Base-by-base conservation (phyloP, 352 stramenopile genomes). In the Thraustochytrium sp. region DNA sequence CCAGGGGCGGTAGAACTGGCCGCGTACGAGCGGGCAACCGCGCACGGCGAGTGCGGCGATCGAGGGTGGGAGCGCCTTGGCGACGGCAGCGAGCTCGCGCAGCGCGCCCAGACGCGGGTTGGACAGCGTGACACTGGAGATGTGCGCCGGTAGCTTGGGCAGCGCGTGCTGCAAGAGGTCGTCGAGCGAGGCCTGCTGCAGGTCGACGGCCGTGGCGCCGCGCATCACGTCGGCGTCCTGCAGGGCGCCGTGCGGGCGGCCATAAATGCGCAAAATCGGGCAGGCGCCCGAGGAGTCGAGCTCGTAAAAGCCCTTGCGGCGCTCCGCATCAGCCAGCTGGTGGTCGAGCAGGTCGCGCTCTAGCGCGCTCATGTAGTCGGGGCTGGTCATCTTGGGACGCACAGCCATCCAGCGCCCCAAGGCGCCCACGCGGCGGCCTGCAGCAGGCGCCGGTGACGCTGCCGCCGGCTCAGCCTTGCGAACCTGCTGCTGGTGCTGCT, bases 1-100 rank as follows among this genome's bases (percentile, higher is more conserved):
- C 68, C 68, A 80, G 5, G 68, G 68, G 3, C 68, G 42, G 51
- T 80, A 80, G 16, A 80, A 63, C 76, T 80, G 44, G 9, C 29
- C 8, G 26, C 42, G n/a, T 23, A 62, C 49, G 23, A 77, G 29
- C n/a, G 65, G 2, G 31, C 65, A 36, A 21, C 16, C 42, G 9
- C 64, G 68, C 0, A 77, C 36, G 5, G 42, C 8, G 11, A 77
- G 40, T 23, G 65, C 38, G 18, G 65, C 49, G 16, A 77, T 36
- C 9, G 23, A 36, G n/a, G 40, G 23, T n/a, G 65, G 65, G 8
- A 77, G 40, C 1, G 34, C 49, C 34, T 13, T 34, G 40, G 65
- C 65, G n/a, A 77, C 8, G 26, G 65, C 49, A 9, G 65, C 65
- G 34, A 77, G 3, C 23, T 77, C 49, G 26, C 65, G 26, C 48